Conservation (phyloP, 345 rosid genomes). For the Bretschneidera sinensis region DNA sequence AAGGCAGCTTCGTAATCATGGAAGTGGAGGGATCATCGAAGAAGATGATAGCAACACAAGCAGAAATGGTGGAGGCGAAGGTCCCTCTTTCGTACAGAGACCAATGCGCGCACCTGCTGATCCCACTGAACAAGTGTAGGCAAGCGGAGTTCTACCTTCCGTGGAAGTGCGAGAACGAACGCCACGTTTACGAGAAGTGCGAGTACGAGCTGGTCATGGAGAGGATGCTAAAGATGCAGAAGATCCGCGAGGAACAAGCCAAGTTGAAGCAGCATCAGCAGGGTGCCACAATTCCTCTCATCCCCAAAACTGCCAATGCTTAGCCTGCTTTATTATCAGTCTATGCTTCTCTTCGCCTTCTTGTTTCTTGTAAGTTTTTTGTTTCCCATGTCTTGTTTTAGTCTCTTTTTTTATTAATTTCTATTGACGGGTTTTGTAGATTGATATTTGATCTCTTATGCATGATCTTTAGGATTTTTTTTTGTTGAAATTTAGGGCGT, state of each 20-base stretch:
- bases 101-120: constrained; percentile 90
- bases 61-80: constrained; percentile 82
- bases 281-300: constrained; percentile 52
- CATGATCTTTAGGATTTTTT: background rate
- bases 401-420: background rate
- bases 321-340: constrained; percentile 16
- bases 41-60: constrained; percentile 97
- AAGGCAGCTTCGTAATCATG: constrained; percentile 39
- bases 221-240: constrained; percentile 97
- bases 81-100: constrained; percentile 84
- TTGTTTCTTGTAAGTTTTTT: constrained; percentile 27
- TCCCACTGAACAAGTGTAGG: constrained; percentile 95
- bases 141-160: constrained; percentile 93
- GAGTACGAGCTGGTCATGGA: constrained; percentile 99
- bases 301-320: constrained; percentile 84
- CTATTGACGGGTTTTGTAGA: background rate
- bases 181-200: constrained; percentile 95
- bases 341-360: background rate
- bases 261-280: constrained; percentile 46
- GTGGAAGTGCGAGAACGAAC: constrained; percentile 95
- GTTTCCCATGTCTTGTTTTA: background rate
- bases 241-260: constrained; percentile 84
- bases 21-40: constrained; percentile 85
- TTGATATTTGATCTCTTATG: background rate
- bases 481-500: background rate